A percentile compares a stretch with the other conserved stretches of the same genome.
Conservation (phyloP, 306 rosid species). For the Quillaja saponaria region DNA sequence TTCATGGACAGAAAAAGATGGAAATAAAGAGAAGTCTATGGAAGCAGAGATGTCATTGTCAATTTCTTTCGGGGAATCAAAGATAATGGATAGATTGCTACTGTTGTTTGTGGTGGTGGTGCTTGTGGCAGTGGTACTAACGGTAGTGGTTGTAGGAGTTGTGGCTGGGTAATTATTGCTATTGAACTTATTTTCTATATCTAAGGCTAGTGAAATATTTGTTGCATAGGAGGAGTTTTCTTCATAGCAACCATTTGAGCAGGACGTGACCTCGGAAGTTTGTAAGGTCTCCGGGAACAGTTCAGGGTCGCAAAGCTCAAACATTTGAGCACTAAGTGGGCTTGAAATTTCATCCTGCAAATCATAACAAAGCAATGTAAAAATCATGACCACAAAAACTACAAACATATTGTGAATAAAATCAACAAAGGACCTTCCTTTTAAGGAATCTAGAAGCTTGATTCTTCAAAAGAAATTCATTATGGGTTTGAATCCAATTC, state of each 20-base stretch:
- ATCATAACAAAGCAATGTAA: constrained; percentile 34
- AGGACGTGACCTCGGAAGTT: constrained; percentile 79
- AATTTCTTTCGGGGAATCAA: constrained; percentile 76
- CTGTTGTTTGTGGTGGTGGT: constrained; percentile 22
- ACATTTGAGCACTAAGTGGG: constrained; percentile 65
- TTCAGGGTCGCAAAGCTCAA: constrained; percentile 68
- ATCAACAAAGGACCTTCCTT: constrained; percentile 28
- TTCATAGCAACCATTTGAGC: constrained; percentile 73
- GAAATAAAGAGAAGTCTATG: constrained; percentile 74
- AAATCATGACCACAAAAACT: constrained; percentile 30
- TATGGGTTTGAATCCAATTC: constrained; percentile 47
- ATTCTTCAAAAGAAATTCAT: constrained; percentile 46
- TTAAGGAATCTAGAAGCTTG: constrained; percentile 48
- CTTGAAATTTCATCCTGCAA: constrained; percentile 90
- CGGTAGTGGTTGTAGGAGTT: constrained; percentile 29
- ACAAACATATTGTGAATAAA: constrained; percentile 18
- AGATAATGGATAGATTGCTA: constrained; percentile 54
- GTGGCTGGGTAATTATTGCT: constrained; percentile 44
- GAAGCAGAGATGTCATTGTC: constrained; percentile 93
- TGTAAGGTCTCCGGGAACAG: constrained; percentile 73
- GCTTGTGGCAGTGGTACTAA: constrained; percentile 8
- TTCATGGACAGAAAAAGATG: constrained; percentile 52
- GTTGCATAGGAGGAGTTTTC: constrained; percentile 61
- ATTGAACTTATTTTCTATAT: constrained; percentile 44
- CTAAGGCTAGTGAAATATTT: constrained; percentile 50